Base-by-base conservation (phyloP, 306 rosid species). In the Ormosia emarginata region DNA sequence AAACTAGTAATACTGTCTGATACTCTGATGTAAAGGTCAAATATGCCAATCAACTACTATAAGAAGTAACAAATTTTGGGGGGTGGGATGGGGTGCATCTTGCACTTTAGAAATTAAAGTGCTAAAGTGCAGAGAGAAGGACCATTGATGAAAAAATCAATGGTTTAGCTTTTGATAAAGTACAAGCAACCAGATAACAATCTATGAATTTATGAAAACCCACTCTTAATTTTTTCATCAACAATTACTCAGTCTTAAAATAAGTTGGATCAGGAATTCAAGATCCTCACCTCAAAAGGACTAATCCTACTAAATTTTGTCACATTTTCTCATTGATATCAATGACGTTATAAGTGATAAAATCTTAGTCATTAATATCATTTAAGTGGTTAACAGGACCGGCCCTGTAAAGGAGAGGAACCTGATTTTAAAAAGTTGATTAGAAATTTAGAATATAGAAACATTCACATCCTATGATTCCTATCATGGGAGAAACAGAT, bases 111-210 rank as follows among this genome's bases (percentile, higher is more conserved):
- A 62, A 17, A 44, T 40, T 47, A 13, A 44, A 39, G 32, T 56
- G n/a, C n/a, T n/a, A n/a, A n/a, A n/a, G n/a, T n/a, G n/a, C n/a
- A n/a, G n/a, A n/a, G n/a, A n/a, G n/a, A n/a, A n/a, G n/a, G n/a
- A n/a, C n/a, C n/a, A n/a, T n/a, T n/a, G 53, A 30, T 74, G 69
- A 11, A 44, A 63, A 74, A 34, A 75, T 3, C 32, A 58, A 68
- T 53, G 78, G 58, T 36, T 75, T 77, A 2, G 71, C 71, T 83
- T 83, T 78, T 43, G 37, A 72, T 72, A 34, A 78, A 78, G 71
- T 64, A 72, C 53, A 83, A 83, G 79, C 53, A 63, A 63, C 30
- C 1, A 1, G 66, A 40, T 67, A 72, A 74, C 75, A 47, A 68
- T 24, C 55, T 14, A 56, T 66, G 78, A 46, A 30, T 40, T 63